These are phyloP conservation scores for Curvularia verruculosa DNA, from an alignment of 2,329 filamentous ascomycete genomes.

Conservation along the genomic window DNA sequence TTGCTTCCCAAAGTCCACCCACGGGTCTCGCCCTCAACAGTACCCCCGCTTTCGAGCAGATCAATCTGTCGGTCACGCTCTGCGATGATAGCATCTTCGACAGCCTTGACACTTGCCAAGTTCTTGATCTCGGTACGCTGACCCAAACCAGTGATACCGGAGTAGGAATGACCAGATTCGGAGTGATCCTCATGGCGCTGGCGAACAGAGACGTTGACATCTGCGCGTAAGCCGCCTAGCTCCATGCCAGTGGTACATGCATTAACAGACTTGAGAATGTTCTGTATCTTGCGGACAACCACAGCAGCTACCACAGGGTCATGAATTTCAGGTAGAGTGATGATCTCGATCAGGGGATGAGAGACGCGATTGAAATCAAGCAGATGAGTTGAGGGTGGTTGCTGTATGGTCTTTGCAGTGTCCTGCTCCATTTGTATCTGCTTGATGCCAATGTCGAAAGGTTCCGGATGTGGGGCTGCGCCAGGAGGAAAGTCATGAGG, in stretches of 20 bases:
- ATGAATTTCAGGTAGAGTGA: conserved; percentile 87
- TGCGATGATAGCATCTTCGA: conserved; percentile 91
- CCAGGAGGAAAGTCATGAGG: conserved; percentile 69
- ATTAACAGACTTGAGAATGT: conserved; percentile 77
- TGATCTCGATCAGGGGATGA: conserved; percentile 90
- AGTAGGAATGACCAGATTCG: conserved; percentile 55
- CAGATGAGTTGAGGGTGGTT: conserved; percentile 74
- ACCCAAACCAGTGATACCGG: conserved; percentile 69
- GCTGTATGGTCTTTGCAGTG: conserved; percentile 88
- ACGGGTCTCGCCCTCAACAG: conserved; percentile 82
- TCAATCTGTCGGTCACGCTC: conserved; percentile 88
- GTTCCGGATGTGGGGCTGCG: conserved; percentile 70
- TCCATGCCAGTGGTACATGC: conserved; percentile 94
- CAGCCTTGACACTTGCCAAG: conserved; percentile 88
- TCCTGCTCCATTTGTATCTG: conserved; percentile 98
- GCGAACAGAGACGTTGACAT: conserved; percentile 91
- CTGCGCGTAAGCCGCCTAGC: conserved; percentile 83
- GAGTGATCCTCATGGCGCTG: conserved; percentile 51
- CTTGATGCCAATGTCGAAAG: conserved; percentile 80
- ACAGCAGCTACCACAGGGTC: conserved; percentile 86
- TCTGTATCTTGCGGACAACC: conserved; percentile 86
- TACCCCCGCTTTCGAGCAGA: conserved; percentile 75
- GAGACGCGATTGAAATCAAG: conserved; percentile 95
- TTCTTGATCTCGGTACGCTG: conserved; percentile 98
- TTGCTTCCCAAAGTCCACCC: conserved; percentile 88